Percentiles rank a stretch among this genome's conserved stretches.
Evolutionary conservation across 441 rosid genomes (phyloP).

Genomic region (Kokia cookei): DNA sequence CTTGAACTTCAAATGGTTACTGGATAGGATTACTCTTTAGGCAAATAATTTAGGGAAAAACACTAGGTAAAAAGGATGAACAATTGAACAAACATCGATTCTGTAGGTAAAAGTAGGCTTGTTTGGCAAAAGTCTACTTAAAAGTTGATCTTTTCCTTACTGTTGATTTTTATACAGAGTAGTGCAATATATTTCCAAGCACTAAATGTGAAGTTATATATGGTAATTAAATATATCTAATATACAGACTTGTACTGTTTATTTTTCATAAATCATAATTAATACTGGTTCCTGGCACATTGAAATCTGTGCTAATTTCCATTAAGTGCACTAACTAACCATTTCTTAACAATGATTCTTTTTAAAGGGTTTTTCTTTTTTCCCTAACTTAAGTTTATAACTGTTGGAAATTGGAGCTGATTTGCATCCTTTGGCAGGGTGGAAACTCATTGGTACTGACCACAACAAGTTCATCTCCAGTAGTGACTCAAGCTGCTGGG

Average conservation of each 20-base stretch:
- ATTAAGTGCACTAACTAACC: no score
- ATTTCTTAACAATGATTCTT: no score
- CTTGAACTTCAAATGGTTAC: neutral
- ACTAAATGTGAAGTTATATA: neutral
- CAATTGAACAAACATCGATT: conserved; percentile 19
- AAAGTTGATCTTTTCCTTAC: neutral
- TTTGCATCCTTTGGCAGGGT: conserved; percentile 47
- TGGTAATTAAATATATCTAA: neutral
- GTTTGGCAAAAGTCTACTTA: conserved; percentile 7
- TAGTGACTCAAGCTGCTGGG: conserved; percentile 77
- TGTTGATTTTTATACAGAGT: neutral
- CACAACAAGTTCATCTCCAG: conserved; percentile 60
- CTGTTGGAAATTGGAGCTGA: conserved; percentile 12
- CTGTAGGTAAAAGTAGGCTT: conserved; percentile 26
- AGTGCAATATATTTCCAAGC: conserved; percentile 3
- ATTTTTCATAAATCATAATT: neutral
- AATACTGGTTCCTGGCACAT: neutral
- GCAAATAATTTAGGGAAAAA: conserved; percentile 11
- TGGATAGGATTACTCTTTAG: conserved; percentile 14
- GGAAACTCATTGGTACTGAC: conserved; percentile 68
- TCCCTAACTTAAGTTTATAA: neutral
- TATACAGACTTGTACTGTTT: neutral
- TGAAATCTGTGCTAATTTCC: neutral
- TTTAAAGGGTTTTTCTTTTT: neutral
- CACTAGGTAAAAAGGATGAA: neutral